Base-by-base conservation (phyloP, 768 basidiomycete genomes). In the Suillus spraguei region DNA sequence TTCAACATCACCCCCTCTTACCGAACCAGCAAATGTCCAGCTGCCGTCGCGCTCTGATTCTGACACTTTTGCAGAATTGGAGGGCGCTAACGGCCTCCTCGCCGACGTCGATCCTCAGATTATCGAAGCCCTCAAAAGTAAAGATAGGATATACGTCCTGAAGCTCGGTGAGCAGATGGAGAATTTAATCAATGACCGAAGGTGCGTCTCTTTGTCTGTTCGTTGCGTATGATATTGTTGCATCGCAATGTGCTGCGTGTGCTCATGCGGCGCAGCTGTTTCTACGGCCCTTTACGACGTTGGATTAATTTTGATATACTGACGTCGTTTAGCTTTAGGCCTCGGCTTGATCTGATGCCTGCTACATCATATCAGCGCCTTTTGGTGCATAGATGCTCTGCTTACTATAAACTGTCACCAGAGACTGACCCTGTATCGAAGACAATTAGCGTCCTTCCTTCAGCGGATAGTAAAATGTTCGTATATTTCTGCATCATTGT, bases 131-230 rank as follows among this genome's bases (percentile, higher is more conserved):
- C 89, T 95, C 66, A 86, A 82, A 76, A 89, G 88, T 82, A 95
- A 95, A 79, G 93, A 95, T 76, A 84, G 93, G 72, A 82, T 95
- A 65, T 95, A 88, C 75, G 92, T 95, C 54, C 79, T 95, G 70
- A 94, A 91, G 80, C 83, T 95, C n/a, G 93, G 91, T 63, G 94
- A 95, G 79, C 82, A 80, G 67, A 91, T 95, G 85, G 93, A 95
- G 78, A 76, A 78, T 59, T 82, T 95, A 72, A 91, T 95, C 70
- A 83, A 77, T 64, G 92, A 93, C 73, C 85, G 82, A 69, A 86
- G 84, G 92, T 90, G 65, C 63, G 88, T 82, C 32, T 38, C 33
- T 49, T 32, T 58, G 16, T 39, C 60, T 60, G 63, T 60, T 41
- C 46, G 55, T 62, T 65, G 63, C 60, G 61, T 62, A 61, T 63